Base-by-base conservation (phyloP, 1,284 basidiomycete genomes). In the Paramarasmius palmivorus region DNA sequence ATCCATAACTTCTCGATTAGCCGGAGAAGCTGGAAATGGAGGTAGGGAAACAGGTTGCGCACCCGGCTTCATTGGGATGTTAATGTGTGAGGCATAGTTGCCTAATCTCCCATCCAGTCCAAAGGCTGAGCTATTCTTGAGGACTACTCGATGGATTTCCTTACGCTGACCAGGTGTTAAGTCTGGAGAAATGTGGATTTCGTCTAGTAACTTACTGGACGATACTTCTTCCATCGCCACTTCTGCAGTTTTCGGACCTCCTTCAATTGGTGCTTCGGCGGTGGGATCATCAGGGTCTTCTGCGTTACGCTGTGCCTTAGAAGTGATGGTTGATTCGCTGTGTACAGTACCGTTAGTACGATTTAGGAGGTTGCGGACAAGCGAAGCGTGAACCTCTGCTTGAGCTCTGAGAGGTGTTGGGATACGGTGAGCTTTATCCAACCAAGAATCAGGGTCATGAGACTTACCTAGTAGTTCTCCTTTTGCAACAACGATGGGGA, bases 1-100 rank as follows among this genome's bases (percentile, higher is more conserved):
- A 34, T 68, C 65, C 15, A 71, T 68, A 0, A 65, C 63, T 52
- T 64, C 60, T 25, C 64, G 34, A 23, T 67, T 66, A 2, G 54
- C 60, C 10, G 64, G 65, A 9, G 66, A 66, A 19, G 59, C 55
- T 10, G 57, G 50, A 32, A 63, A 69, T 0, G 60, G 63, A 1
- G 68, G 58, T 17, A 60, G 46, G 5, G 61, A 64, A 22, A 68
- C 49, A 25, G 59, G 59, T 38, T 61, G 35, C 3, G 59, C 49
- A 10, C 57, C 62, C 25, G 37, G 50, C 32, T 59, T 55, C 32
- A 64, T 38, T 3, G 25, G 40, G n/a, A 67, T 63, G 5, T 58
- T 41, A 2, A 63, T 59, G 23, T 61, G 46, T 0, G 50, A 56
- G 4, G 35, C 19, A 50, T 62, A 58, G 20, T 61, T 46, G 25